Conservation (phyloP, 1,284 basidiomycete species). For the Malassezia nana region DNA sequence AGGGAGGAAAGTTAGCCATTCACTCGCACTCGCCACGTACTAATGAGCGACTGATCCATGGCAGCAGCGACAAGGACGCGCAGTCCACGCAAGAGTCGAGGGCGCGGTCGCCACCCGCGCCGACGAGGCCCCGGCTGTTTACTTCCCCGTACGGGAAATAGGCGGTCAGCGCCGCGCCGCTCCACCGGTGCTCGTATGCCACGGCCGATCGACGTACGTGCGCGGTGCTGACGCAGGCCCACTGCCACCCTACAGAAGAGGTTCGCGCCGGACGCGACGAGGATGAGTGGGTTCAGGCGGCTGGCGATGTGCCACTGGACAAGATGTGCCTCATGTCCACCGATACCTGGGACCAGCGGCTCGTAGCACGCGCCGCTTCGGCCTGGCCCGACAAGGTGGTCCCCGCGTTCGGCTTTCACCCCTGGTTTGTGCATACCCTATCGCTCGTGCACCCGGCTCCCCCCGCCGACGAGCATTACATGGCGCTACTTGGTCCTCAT, state of each 20-base stretch:
- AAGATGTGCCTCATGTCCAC: conserved; percentile 36
- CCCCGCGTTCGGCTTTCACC: conserved; percentile 38
- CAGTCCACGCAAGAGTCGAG: background rate
- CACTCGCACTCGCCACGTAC: conserved; percentile 8
- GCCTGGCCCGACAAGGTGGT: conserved; percentile 15
- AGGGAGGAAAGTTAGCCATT: conserved; percentile 4
- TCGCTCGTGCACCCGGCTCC: conserved; percentile 22
- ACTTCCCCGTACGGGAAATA: conserved; percentile 2
- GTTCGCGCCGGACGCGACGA: conserved; percentile 15
- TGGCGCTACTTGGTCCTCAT: conserved; percentile 20
- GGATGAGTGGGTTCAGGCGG: conserved; percentile 18
- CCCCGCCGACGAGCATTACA: conserved; percentile 24
- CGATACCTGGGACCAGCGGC: conserved; percentile 27
- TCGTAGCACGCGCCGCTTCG: conserved; percentile 27
- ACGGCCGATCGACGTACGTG: conserved; percentile 6
- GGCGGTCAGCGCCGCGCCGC: background rate
- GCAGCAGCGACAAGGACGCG: conserved; percentile 1
- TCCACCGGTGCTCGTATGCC: background rate
- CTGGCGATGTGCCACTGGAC: conserved; percentile 12
- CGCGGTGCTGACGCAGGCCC: conserved; percentile 15
- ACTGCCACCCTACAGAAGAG: conserved; percentile 42
- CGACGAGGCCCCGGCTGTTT: background rate
- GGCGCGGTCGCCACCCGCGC: background rate
- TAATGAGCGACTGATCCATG: conserved; percentile 28
- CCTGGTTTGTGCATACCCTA: conserved; percentile 38